Base-by-base conservation (phyloP, 768 basidiomycete species). In the Termitomyces sp. region DNA sequence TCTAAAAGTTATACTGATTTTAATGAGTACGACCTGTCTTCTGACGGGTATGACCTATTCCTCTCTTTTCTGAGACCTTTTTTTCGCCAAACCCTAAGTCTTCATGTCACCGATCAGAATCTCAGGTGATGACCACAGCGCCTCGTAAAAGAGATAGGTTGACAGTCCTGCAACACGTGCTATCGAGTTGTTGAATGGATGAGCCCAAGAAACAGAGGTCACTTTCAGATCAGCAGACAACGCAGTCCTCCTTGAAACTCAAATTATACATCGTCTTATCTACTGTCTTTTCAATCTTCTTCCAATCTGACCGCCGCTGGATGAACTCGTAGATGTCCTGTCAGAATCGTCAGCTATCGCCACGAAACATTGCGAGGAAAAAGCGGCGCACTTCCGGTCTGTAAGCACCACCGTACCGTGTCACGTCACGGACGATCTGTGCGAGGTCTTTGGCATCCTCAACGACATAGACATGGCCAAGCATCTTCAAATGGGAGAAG, bases 311-410 rank as follows among this genome's bases (percentile, higher is more conserved):
- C 34, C 95, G 80, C 21, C 95, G 77, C 66, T 94, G 92, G 64
- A 98, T 90, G 64, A 98, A 96, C 69, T 98, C 96, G 67, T 98
- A 98, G 49, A 98, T 79, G 66, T 98, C 96, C 83, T 87, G 34
- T 22, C 19, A 15, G 9, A 11, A 46, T 35, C 21, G 19, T 19
- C 45, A 34, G 54, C 10, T 2, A 38, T 21, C n/a, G 2, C 28
- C 28, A 30, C 49, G 24, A 17, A 49, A 37, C 26, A 28, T 40
- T 26, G 17, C 1, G 17, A 49, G 9, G 10, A 7, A 44, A 40
- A 14, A 57, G 22, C 22, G 34, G 10, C 73, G 56, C 54, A 93
- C 94, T 82, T 99, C 96, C 2, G 96, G 93, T 30, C 91, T 78
- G 69, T 95, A 94, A 2, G 91, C 88, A 2, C 96, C 97, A 2